These are phyloP conservation scores for Dictyostelium firmibasis DNA, from an alignment of 78 protist species.

Conservation along the genomic window DNA sequence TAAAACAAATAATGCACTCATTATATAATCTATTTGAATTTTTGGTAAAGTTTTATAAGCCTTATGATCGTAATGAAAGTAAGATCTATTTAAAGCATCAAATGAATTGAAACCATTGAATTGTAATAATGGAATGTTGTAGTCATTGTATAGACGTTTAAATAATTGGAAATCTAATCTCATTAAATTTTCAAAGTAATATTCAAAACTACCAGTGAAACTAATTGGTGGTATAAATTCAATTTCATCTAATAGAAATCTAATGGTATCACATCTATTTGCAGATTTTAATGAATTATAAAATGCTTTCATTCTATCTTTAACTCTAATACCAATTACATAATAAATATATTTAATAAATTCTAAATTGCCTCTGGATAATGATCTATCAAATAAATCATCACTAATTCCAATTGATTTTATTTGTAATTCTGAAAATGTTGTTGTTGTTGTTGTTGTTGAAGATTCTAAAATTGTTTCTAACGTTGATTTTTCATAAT, in stretches of 20 bases:
- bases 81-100: background rate
- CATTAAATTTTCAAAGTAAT: background rate
- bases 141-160: background rate
- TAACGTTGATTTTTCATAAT: too few relatives aligned
- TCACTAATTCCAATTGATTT: background rate
- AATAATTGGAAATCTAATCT: background rate
- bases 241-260: background rate
- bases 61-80: background rate
- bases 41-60: background rate
- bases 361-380: background rate
- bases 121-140: background rate
- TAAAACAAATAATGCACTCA: background rate
- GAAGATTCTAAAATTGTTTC: background rate
- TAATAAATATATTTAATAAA: background rate
- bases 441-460: background rate
- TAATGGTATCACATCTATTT: background rate
- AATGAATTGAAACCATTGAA: background rate
- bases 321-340: background rate
- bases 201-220: background rate
- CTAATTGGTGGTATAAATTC: background rate
- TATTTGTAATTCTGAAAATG: background rate
- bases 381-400: background rate
- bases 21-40: background rate
- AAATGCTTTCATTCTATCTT: background rate
- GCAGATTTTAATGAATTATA: background rate